Evolutionary conservation across 2,329 filamentous ascomycete species (phyloP).

Genomic region (Colletotrichum gigasporum): DNA sequence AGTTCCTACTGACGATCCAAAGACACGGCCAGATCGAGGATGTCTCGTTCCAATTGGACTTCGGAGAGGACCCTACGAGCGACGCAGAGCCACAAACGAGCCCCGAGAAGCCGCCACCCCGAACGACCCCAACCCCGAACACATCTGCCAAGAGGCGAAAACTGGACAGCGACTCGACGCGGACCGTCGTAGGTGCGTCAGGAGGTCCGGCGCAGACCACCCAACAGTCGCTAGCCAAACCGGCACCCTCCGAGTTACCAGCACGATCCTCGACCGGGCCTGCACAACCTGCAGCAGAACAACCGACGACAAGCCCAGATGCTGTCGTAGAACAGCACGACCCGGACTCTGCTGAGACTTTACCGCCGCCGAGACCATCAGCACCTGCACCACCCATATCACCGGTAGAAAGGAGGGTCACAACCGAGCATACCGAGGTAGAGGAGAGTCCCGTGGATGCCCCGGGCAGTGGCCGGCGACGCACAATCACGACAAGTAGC

Average conservation of each 20-base stretch:
- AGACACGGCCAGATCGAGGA: slow-evolving; percentile 68
- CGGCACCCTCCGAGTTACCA: slow-evolving; percentile 41
- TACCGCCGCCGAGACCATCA: slow-evolving; percentile 22
- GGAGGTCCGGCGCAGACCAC: slow-evolving; percentile 28
- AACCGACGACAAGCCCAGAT: slow-evolving; percentile 32
- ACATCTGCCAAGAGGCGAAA: slow-evolving; percentile 59
- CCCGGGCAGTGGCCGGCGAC: slow-evolving; percentile 64
- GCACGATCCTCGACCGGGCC: slow-evolving; percentile 42
- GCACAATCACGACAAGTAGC: slow-evolving; percentile 47
- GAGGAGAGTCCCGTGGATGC: slow-evolving; percentile 63
- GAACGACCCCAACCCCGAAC: slow-evolving; percentile 52
- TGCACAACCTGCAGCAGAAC: neutral
- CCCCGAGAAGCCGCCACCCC: slow-evolving; percentile 20
- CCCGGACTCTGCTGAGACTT: slow-evolving; percentile 2
- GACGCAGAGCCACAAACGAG: slow-evolving; percentile 21
- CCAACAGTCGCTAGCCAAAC: slow-evolving; percentile 1
- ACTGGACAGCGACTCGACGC: slow-evolving; percentile 35
- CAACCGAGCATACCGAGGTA: slow-evolving; percentile 50
- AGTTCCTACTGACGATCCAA: slow-evolving; percentile 19
- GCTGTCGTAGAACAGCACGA: neutral
- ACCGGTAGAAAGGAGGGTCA: neutral
- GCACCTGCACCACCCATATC: slow-evolving; percentile 16
- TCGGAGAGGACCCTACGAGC: slow-evolving; percentile 35
- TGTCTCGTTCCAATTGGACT: slow-evolving; percentile 65
- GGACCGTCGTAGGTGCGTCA: neutral